These are phyloP conservation scores for Podila horticola DNA, from an alignment of 192 early-diverging fungal genomes.

Conservation along the genomic window DNA sequence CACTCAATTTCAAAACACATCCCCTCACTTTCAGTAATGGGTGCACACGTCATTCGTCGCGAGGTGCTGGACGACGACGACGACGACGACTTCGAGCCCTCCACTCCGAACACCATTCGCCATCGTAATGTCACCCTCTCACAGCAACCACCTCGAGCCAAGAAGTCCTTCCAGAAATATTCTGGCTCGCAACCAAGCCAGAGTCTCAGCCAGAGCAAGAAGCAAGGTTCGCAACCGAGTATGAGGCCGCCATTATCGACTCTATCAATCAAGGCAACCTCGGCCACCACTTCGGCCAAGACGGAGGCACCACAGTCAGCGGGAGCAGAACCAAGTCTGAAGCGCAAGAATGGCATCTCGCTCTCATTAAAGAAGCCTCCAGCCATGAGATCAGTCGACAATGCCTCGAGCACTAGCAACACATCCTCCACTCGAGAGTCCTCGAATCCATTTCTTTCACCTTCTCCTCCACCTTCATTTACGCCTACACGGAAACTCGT, in stretches of 20 bases:
- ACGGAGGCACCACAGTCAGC: not conserved
- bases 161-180: not conserved
- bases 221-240: not conserved
- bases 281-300: not conserved
- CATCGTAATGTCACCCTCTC: not conserved
- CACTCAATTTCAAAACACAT: not conserved
- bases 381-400: not conserved
- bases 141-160: not conserved
- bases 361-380: not conserved
- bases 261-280: not conserved
- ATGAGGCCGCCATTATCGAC: too few relatives aligned
- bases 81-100: slow-evolving; percentile 28
- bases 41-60: too few relatives aligned
- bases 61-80: slow-evolving; percentile 1
- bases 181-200: not conserved
- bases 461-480: not conserved
- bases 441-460: not conserved
- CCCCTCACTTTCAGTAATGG: not conserved
- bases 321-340: not conserved
- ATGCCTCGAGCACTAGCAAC: too few relatives aligned
- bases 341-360: not conserved
- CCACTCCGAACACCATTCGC: slow-evolving; percentile 11
- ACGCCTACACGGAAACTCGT: not conserved
- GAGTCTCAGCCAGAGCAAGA: too few relatives aligned
- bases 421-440: not conserved